Conservation (phyloP, 2,329 filamentous ascomycete genomes). For the Botrytis pseudocinerea region DNA sequence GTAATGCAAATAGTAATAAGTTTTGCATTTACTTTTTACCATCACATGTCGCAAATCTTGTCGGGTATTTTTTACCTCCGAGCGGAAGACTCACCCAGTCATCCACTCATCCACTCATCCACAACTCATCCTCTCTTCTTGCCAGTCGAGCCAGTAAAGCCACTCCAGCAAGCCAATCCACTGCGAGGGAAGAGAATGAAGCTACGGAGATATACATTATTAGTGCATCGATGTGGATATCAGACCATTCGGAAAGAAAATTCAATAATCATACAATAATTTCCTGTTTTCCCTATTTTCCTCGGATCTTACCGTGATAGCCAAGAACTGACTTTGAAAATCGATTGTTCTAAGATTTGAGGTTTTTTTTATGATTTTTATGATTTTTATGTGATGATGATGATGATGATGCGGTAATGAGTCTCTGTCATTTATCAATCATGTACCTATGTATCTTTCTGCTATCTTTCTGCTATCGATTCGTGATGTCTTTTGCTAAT, state of each 20-base stretch:
- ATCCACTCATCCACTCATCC: no score
- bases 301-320: slow-evolving; percentile 5
- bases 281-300: slow-evolving; percentile 9
- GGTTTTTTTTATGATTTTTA: not conserved
- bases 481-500: not conserved
- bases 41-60: slow-evolving; percentile 12
- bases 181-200: not conserved
- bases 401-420: not conserved
- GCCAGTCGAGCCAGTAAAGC: not conserved
- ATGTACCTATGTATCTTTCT: no score
- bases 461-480: not conserved
- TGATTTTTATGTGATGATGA: no score
- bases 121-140: not conserved
- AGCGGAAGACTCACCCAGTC: not conserved
- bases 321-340: not conserved
- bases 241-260: slow-evolving; percentile 8
- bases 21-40: not conserved
- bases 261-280: slow-evolving; percentile 2
- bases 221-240: not conserved
- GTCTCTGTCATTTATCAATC: not conserved
- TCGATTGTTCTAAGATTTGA: not conserved
- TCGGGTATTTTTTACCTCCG: not conserved
- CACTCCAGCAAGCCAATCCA: not conserved
- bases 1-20: no score
- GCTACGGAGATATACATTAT: slow-evolving; percentile 14